Conservation (phyloP, 176 grass and related monocot species). For the Areca catechu region DNA sequence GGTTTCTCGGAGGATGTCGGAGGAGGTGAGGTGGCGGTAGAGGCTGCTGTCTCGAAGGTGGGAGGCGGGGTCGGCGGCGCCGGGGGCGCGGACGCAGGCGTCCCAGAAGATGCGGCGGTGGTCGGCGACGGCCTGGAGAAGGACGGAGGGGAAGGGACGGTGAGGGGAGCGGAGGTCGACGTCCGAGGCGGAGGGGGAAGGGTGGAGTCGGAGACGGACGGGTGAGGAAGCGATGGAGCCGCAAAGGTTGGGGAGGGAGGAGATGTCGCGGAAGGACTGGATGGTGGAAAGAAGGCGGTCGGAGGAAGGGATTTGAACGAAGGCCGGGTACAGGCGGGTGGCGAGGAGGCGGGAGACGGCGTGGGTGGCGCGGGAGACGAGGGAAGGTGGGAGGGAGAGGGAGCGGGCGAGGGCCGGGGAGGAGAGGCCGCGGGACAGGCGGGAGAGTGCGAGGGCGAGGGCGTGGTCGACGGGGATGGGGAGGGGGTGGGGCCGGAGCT, state of each 20-base stretch:
- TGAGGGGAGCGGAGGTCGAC: conserved; percentile 6
- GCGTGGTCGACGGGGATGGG: conserved; percentile 1
- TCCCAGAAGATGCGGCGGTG: conserved; percentile 23
- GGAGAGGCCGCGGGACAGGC: conserved; percentile 13
- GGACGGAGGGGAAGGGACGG: conserved; percentile 8
- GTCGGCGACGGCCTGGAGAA: conserved; percentile 11
- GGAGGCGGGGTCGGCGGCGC: conserved; percentile 16
- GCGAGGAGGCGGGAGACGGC: conserved; percentile 13
- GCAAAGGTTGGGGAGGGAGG: conserved; percentile 5
- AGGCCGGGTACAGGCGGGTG: conserved; percentile 17
- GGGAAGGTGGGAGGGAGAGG: neutral
- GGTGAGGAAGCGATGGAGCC: conserved; percentile 16
- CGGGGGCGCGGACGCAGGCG: conserved; percentile 16
- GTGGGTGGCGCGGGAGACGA: conserved; percentile 14
- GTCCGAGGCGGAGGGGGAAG: neutral
- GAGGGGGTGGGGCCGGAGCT: neutral
- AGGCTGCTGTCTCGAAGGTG: conserved; percentile 11
- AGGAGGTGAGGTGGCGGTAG: neutral
- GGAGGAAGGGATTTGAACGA: conserved; percentile 7
- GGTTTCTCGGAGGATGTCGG: neutral
- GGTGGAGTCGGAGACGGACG: conserved; percentile 2
- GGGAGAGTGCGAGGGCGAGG: conserved; percentile 8
- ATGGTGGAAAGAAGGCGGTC: conserved; percentile 2
- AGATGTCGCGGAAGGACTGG: conserved; percentile 11
- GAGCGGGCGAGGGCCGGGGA: conserved; percentile 7